These are phyloP conservation scores for Prosopis cineraria DNA, from an alignment of 306 rosid species.

Conservation along the genomic window DNA sequence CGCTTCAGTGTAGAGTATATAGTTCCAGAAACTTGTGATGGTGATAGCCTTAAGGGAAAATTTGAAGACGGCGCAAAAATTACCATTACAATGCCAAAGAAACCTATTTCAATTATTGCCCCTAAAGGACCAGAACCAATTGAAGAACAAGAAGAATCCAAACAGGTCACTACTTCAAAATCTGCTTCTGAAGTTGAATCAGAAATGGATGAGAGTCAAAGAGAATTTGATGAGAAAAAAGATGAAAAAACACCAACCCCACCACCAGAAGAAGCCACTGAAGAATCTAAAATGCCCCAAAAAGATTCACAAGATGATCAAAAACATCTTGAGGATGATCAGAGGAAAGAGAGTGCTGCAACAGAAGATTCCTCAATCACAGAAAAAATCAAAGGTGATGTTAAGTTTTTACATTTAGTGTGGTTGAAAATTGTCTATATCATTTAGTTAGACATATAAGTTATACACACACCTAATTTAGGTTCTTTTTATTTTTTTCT, in stretches of 20 bases:
- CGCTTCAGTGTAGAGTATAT: background rate
- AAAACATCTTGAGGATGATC: background rate
- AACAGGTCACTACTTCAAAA: conserved; percentile 9
- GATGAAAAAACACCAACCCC: background rate
- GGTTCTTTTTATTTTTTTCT: too few relatives aligned
- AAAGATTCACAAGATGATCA: conserved; percentile 4
- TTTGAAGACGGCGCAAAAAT: conserved; percentile 33
- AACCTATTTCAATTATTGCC: conserved; percentile 11
- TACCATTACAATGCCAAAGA: conserved; percentile 35
- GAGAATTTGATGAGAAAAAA: background rate
- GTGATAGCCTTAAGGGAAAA: conserved; percentile 8
- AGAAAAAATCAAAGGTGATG: conserved; percentile 11
- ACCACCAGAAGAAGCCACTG: conserved; percentile 5
- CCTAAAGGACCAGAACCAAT: background rate
- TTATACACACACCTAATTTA: too few relatives aligned
- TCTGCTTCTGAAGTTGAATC: background rate
- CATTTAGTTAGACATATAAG: too few relatives aligned
- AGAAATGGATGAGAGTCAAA: conserved; percentile 13
- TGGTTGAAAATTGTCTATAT: too few relatives aligned
- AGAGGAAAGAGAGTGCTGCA: background rate
- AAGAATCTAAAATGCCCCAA: background rate
- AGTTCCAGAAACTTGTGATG: background rate
- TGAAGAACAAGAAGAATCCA: conserved; percentile 8
- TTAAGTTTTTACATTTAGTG: too few relatives aligned
- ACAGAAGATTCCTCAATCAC: background rate